Conservation (phyloP, 148 eudicot species). For the Talinum fruticosum region DNA sequence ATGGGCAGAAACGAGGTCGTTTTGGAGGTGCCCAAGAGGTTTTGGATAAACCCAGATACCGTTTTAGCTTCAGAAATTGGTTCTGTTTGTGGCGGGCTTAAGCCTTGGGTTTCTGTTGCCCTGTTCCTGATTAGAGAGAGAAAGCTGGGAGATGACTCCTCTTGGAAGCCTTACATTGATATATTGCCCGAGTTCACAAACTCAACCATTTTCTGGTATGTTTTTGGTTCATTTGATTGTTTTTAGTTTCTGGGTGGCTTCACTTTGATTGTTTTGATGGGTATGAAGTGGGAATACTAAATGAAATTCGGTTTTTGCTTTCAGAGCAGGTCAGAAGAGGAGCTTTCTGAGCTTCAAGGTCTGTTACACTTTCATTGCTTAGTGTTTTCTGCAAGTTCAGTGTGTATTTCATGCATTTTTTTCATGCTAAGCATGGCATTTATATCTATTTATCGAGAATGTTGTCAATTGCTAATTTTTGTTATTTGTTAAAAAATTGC, state of each 20-base stretch:
- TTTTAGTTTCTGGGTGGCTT: background rate
- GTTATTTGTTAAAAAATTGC: background rate
- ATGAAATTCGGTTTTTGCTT: slow-evolving; percentile 44
- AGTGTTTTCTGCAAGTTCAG: slow-evolving; percentile 3
- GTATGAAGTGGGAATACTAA: slow-evolving; percentile 10
- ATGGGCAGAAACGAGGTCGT: slow-evolving; percentile 74
- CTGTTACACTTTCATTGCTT: slow-evolving; percentile 10
- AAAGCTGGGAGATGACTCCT: slow-evolving; percentile 41
- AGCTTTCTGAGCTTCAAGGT: slow-evolving; percentile 91
- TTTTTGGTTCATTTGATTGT: slow-evolving; percentile 15
- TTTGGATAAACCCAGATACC: slow-evolving; percentile 77
- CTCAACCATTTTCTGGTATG: slow-evolving; percentile 95
- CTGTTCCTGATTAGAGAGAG: slow-evolving; percentile 77
- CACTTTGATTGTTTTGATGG: background rate
- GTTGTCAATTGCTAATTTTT: background rate
- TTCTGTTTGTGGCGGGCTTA: slow-evolving; percentile 60
- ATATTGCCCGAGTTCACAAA: slow-evolving; percentile 68
- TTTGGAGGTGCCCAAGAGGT: slow-evolving; percentile 82
- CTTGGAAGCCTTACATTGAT: slow-evolving; percentile 64
- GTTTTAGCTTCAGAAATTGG: slow-evolving; percentile 77
- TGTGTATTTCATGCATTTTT: background rate
- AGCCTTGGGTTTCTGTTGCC: slow-evolving; percentile 92
- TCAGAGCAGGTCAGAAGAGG: slow-evolving; percentile 98
- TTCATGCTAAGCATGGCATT: background rate
- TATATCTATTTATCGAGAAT: background rate